Evolutionary conservation across 768 basidiomycete genomes (phyloP).

Genomic region (Termitomyces sp.): DNA sequence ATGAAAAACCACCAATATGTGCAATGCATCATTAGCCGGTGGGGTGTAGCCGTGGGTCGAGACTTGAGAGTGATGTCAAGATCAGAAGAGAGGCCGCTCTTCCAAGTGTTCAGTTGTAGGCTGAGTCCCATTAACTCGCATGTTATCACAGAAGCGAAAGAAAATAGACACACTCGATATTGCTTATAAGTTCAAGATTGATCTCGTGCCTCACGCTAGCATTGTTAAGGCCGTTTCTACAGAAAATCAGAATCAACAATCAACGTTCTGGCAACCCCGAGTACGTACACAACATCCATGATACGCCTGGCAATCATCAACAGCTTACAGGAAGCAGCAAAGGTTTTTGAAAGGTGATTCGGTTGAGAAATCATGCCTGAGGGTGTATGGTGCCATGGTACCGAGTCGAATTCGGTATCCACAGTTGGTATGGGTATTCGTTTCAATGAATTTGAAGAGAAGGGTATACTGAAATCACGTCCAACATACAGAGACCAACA

Average conservation of each 20-base stretch:
- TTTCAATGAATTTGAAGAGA: constrained; percentile 23
- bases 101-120: constrained; percentile 45
- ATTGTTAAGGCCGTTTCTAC: constrained; percentile 39
- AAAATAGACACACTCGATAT: constrained; percentile 40
- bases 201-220: constrained; percentile 33
- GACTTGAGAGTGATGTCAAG: constrained; percentile 45
- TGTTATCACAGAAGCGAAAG: neutral
- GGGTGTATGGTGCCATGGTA: constrained; percentile 38
- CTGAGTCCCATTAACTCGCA: constrained; percentile 17
- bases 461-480: constrained; percentile 46
- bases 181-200: constrained; percentile 43
- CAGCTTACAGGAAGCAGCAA: constrained; percentile 44
- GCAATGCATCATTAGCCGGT: constrained; percentile 51
- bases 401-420: constrained; percentile 43
- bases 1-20: constrained; percentile 57
- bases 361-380: constrained; percentile 34
- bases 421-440: constrained; percentile 43
- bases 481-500: constrained; percentile 68
- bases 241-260: neutral
- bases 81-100: constrained; percentile 37
- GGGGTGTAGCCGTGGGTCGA: constrained; percentile 42
- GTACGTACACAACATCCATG: constrained; percentile 51
- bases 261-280: neutral
- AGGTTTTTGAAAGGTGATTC: constrained; percentile 39
- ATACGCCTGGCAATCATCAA: constrained; percentile 43